Evolutionary conservation across 495 filamentous ascomycete species (phyloP).

Genomic region (Aspergillus ostianus): DNA sequence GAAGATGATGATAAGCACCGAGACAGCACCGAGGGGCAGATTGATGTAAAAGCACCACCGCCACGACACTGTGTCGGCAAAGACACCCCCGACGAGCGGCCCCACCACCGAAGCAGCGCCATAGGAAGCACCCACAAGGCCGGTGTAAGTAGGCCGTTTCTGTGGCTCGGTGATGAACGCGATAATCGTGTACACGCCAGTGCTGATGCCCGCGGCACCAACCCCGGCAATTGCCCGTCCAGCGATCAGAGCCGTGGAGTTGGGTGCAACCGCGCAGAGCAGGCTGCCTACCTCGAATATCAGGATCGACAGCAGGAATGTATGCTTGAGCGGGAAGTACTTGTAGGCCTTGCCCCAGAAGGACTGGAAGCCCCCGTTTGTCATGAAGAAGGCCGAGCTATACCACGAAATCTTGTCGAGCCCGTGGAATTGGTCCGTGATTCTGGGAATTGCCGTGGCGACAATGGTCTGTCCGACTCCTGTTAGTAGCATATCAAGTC

Average conservation of each 20-base stretch:
- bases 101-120: constrained; percentile 40
- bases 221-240: constrained; percentile 46
- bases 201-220: constrained; percentile 44
- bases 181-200: constrained; percentile 53
- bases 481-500: too few relatives aligned
- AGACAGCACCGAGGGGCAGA: constrained; percentile 55
- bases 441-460: constrained; percentile 35
- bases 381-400: constrained; percentile 42
- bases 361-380: constrained; percentile 44
- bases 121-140: neutral
- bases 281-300: constrained; percentile 47
- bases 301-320: constrained; percentile 35
- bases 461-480: neutral
- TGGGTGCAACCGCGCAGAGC: constrained; percentile 40
- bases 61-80: constrained; percentile 54
- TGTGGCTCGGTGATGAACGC: constrained; percentile 41
- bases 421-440: constrained; percentile 43
- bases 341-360: constrained; percentile 47
- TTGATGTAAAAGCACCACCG: constrained; percentile 67
- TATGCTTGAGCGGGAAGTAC: constrained; percentile 34
- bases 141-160: constrained; percentile 27
- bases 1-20: constrained; percentile 42
- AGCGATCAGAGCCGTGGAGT: constrained; percentile 45
- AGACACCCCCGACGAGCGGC: constrained; percentile 57
- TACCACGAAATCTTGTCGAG: constrained; percentile 48